Conservation (phyloP, 257 asterid genomes). For the Penstemon davidsonii region DNA sequence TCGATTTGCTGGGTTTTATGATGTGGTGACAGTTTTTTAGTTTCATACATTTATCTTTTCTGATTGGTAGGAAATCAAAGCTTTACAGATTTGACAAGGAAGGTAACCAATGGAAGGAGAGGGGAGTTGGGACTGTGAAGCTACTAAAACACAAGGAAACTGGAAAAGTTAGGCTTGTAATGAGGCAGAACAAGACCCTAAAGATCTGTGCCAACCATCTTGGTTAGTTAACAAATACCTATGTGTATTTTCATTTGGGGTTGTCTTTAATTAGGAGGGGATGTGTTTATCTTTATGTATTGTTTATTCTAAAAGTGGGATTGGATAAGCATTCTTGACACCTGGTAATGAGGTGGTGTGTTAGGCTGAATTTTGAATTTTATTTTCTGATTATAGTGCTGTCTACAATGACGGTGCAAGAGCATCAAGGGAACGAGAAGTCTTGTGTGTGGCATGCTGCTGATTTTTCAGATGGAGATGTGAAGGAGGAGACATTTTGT, state of each 20-base stretch:
- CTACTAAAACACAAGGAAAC: conserved; percentile 74
- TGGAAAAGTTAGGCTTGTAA: conserved; percentile 76
- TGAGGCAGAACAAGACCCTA: conserved; percentile 91
- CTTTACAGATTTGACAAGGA: conserved; percentile 87
- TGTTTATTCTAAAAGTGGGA: neutral
- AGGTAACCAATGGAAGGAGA: conserved; percentile 89
- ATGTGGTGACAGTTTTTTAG: neutral
- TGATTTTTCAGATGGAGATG: conserved; percentile 85
- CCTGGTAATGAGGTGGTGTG: neutral
- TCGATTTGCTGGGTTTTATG: neutral
- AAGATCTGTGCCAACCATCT: conserved; percentile 92
- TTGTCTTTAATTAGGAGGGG: neutral
- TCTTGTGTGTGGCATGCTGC: conserved; percentile 89
- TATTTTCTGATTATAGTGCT: conserved; percentile 42
- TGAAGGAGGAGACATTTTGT: conserved; percentile 75
- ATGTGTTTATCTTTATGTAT: neutral
- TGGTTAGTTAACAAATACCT: conserved; percentile 42
- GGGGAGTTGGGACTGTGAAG: conserved; percentile 89
- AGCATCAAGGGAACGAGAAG: conserved; percentile 81
- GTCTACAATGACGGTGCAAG: conserved; percentile 66
- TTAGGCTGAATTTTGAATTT: conserved; percentile 5
- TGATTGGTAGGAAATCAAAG: conserved; percentile 67
- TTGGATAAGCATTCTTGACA: neutral
- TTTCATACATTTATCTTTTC: conserved; percentile 10
- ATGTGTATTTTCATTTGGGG: too few relatives aligned